A percentile compares a stretch with the other conserved stretches of the same genome.
phyloP scores from a whole-genome alignment of 192 early-diverging fungal species.

The Coemansia sp. region DNA sequence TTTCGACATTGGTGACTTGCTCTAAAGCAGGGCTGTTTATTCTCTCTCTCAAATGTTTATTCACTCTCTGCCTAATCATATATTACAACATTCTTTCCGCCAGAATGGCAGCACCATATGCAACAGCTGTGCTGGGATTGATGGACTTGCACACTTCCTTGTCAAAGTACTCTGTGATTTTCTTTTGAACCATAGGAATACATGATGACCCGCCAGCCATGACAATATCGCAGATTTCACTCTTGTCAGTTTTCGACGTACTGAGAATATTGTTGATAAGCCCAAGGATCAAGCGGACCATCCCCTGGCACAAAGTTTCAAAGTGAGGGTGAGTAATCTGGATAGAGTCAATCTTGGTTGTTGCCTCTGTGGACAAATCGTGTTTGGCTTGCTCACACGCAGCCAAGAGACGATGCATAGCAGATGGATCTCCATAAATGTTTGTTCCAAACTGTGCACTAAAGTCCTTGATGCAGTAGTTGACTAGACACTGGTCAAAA shows the following conservation, averaged over 20 bases:
- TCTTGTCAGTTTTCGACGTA: slow-evolving; percentile 94
- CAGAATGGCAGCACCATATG: slow-evolving; percentile 92
- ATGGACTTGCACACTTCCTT: slow-evolving; percentile 98
- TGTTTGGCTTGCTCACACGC: slow-evolving; percentile 97
- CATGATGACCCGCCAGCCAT: slow-evolving; percentile 97
- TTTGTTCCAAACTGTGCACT: slow-evolving; percentile 87
- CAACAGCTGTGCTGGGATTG: slow-evolving; percentile 98
- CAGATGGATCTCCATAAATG: slow-evolving; percentile 83
- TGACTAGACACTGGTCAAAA: slow-evolving; percentile 97
- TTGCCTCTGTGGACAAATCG: slow-evolving; percentile 89
- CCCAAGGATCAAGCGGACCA: slow-evolving; percentile 91
- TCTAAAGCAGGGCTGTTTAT: too few species aligned
- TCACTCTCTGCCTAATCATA: too few species aligned
- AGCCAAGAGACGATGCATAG: slow-evolving; percentile 82
- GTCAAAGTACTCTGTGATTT: slow-evolving; percentile 96
- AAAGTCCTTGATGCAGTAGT: slow-evolving; percentile 92
- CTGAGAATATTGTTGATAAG: slow-evolving; percentile 94
- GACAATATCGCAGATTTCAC: slow-evolving; percentile 87
- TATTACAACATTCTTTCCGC: not conserved
- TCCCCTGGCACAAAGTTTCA: slow-evolving; percentile 94
- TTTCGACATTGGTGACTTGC: too few species aligned
- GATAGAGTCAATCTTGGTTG: slow-evolving; percentile 94
- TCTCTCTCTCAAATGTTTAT: too few species aligned
- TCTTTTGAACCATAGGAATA: slow-evolving; percentile 98
- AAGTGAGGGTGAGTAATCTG: slow-evolving; percentile 97